These are phyloP conservation scores for Lasiodiplodia sp. DNA, from an alignment of 2,329 filamentous ascomycete species.

Conservation along the genomic window DNA sequence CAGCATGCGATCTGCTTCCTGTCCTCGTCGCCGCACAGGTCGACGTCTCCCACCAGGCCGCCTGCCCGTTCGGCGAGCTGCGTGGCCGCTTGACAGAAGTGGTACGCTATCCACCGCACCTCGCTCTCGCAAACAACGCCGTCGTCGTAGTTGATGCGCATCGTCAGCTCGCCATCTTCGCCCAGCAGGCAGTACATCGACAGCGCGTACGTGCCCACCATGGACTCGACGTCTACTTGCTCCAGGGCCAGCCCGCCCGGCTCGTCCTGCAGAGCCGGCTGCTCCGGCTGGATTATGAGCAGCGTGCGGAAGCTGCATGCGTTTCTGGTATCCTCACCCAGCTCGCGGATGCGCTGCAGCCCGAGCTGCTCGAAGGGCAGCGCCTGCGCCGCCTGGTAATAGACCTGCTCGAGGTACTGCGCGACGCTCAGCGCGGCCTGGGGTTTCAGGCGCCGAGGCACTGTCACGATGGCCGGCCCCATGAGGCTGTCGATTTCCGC, in stretches of 20 bases:
- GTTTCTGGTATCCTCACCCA: slow-evolving; percentile 58
- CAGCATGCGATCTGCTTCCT: too few species aligned
- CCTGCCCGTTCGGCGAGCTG: slow-evolving; percentile 8
- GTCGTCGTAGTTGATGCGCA: not conserved
- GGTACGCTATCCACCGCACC: slow-evolving; percentile 12
- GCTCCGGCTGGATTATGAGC: slow-evolving; percentile 56
- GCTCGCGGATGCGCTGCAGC: slow-evolving; percentile 39
- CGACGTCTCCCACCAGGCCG: too few species aligned
- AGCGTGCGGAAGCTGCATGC: slow-evolving; percentile 62
- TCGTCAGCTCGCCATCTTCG: not conserved
- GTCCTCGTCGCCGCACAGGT: too few species aligned
- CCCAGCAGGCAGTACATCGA: slow-evolving; percentile 6
- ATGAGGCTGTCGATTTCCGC: not conserved
- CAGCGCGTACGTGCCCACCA: not conserved
- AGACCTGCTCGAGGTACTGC: not conserved
- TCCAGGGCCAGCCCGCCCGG: not conserved
- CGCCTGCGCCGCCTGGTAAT: not conserved
- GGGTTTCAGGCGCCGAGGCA: not conserved
- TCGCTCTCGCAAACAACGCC: not conserved
- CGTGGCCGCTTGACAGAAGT: slow-evolving; percentile 21
- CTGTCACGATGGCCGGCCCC: not conserved
- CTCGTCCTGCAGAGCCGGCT: not conserved
- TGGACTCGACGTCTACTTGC: not conserved
- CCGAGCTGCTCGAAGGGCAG: slow-evolving; percentile 38
- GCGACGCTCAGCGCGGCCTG: not conserved